Conservation (phyloP, 2,329 filamentous ascomycete species). For the Diaporthe ampelina region DNA sequence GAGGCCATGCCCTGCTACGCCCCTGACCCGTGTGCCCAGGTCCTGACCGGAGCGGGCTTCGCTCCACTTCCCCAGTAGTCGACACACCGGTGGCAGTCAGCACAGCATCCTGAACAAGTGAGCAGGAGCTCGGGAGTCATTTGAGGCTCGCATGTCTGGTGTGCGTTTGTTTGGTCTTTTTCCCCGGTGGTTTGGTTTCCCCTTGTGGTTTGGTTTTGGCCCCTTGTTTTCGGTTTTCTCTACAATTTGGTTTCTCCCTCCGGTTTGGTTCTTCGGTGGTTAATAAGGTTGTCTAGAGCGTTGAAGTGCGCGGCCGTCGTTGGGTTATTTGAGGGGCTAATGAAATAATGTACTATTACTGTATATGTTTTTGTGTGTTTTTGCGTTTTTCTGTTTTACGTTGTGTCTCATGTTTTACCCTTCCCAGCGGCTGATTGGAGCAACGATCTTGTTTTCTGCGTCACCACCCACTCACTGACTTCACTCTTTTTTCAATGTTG, state of each 20-base stretch:
- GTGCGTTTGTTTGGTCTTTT: background rate
- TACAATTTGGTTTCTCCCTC: too few species aligned
- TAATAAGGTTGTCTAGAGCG: too few species aligned
- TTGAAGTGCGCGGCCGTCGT: background rate
- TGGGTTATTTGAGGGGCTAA: background rate
- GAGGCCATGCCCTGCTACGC: background rate
- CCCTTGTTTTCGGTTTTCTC: too few species aligned
- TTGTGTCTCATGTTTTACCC: background rate
- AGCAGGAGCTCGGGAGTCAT: background rate
- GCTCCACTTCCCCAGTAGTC: too few species aligned
- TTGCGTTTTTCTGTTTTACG: too few species aligned
- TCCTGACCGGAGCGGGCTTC: too few species aligned
- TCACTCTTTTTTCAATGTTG: background rate
- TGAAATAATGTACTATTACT: conserved; percentile 2
- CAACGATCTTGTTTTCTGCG: background rate
- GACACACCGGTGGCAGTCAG: too few species aligned
- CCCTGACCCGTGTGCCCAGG: conserved; percentile 28
- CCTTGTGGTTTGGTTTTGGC: too few species aligned
- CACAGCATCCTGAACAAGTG: background rate
- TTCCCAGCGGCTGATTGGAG: background rate
- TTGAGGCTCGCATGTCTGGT: background rate
- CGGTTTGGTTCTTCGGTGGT: too few species aligned
- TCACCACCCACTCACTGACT: background rate
- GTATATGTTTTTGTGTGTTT: background rate
- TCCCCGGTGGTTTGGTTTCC: background rate